These are phyloP conservation scores for Echium plantagineum DNA, from an alignment of 257 asterid species.

Conservation along the genomic window DNA sequence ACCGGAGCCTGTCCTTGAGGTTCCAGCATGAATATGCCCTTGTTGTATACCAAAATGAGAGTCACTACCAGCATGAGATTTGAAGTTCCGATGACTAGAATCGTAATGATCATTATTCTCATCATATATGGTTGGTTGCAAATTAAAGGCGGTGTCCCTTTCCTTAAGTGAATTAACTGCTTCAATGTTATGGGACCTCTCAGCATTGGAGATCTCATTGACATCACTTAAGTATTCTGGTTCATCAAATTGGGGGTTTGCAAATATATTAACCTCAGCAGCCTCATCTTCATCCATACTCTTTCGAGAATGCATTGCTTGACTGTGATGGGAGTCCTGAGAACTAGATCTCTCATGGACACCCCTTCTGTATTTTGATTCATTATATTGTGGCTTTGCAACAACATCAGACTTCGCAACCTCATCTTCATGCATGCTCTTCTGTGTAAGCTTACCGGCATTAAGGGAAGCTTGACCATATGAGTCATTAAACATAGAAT, in stretches of 20 bases:
- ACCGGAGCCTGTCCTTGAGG: slow-evolving; percentile 25
- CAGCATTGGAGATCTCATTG: slow-evolving; percentile 22
- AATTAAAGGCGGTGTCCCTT: slow-evolving; percentile 30
- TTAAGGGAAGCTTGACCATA: slow-evolving; percentile 20
- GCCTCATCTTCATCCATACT: not conserved
- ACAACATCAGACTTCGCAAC: not conserved
- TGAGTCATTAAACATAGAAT: slow-evolving; percentile 25
- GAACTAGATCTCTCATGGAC: not conserved
- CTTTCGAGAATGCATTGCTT: not conserved
- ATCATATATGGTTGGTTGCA: slow-evolving; percentile 30
- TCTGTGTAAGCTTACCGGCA: slow-evolving; percentile 4
- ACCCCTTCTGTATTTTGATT: not conserved
- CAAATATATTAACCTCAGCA: not conserved
- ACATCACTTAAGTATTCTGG: slow-evolving; percentile 23
- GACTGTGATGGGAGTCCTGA: too few species aligned
- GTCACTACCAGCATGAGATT: slow-evolving; percentile 22
- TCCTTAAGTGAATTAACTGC: slow-evolving; percentile 31
- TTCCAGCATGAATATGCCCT: slow-evolving; percentile 18
- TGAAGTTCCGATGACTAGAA: slow-evolving; percentile 27
- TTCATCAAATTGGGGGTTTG: slow-evolving; percentile 15
- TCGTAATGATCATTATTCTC: slow-evolving; percentile 32
- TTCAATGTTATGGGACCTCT: slow-evolving; percentile 16
- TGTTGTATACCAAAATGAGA: slow-evolving; percentile 19
- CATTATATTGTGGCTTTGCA: not conserved
- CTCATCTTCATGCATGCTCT: slow-evolving; percentile 8